A percentile compares a stretch with the other conserved stretches of the same genome.
Evolutionary conservation across 352 stramenopile genomes (phyloP).

Genomic region (Phytopythium aichiense): DNA sequence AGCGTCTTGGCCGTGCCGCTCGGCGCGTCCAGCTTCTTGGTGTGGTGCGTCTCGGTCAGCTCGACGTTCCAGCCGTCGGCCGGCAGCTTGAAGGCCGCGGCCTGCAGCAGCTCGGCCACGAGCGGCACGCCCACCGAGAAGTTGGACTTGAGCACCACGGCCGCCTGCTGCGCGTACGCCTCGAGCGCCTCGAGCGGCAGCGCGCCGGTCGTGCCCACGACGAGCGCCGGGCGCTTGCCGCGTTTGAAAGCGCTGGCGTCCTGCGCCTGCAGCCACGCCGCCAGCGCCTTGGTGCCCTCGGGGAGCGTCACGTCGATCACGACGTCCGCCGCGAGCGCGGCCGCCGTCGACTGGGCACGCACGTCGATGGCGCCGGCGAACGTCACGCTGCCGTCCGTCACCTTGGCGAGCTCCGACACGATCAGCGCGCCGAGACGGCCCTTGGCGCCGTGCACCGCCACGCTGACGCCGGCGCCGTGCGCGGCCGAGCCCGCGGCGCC

Average conservation of each 20-base stretch:
- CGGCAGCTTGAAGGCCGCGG: conserved; percentile 71
- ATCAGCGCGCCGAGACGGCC: conserved; percentile 74
- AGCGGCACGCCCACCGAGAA: conserved; percentile 83
- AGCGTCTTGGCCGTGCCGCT: conserved; percentile 79
- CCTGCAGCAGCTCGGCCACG: conserved; percentile 66
- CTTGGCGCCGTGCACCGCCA: conserved; percentile 68
- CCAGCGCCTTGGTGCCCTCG: conserved; percentile 62
- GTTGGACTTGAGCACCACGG: conserved; percentile 77
- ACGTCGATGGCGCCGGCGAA: conserved; percentile 61
- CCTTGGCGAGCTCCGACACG: conserved; percentile 52
- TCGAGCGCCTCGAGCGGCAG: conserved; percentile 55
- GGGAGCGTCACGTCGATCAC: conserved; percentile 79
- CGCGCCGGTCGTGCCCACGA: conserved; percentile 71
- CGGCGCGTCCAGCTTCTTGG: conserved; percentile 81
- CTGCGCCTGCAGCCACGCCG: conserved; percentile 49
- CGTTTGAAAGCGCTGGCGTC: conserved; percentile 55
- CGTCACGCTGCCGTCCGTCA: conserved; percentile 36
- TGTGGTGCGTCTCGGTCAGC: conserved; percentile 83
- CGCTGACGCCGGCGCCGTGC: conserved; percentile 31
- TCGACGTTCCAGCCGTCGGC: conserved; percentile 76
- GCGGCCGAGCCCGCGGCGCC: conserved; percentile 7
- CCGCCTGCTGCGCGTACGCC: conserved; percentile 50
- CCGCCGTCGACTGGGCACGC: conserved; percentile 31
- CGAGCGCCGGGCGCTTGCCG: conserved; percentile 62
- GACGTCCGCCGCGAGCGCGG: conserved; percentile 51